These are phyloP conservation scores for Colletotrichum sp. DNA, from an alignment of 2,329 filamentous ascomycete genomes.

Conservation along the genomic window DNA sequence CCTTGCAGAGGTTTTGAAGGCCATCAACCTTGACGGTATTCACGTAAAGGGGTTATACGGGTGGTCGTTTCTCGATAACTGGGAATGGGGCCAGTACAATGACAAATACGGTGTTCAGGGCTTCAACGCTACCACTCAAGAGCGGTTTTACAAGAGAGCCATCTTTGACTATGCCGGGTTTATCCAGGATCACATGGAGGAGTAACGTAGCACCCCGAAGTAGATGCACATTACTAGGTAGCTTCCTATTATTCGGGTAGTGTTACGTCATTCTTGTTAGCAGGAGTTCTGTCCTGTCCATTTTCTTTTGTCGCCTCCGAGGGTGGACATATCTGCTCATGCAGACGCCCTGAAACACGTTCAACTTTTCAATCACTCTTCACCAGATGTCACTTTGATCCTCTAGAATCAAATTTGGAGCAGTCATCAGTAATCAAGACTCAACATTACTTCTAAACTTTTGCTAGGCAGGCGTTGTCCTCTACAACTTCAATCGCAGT, in stretches of 20 bases:
- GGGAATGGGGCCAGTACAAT: constrained; percentile 38
- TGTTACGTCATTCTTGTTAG: neutral
- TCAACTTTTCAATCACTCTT: accelerated
- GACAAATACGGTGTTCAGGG: constrained; percentile 60
- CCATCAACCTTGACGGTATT: constrained; percentile 61
- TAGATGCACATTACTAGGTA: accelerated
- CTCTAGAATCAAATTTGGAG: neutral
- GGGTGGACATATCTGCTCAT: neutral
- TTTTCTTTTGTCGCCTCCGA: neutral
- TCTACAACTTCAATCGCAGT: too few species aligned
- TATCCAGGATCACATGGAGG: neutral
- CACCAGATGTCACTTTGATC: neutral
- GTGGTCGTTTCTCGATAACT: constrained; percentile 60
- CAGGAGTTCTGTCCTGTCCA: neutral
- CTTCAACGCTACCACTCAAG: constrained; percentile 57
- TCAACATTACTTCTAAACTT: neutral
- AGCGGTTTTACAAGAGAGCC: constrained; percentile 59
- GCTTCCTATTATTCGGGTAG: accelerated
- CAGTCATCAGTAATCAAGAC: neutral
- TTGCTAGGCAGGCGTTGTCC: too few species aligned
- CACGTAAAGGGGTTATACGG: constrained; percentile 58
- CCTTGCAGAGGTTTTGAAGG: constrained; percentile 55
- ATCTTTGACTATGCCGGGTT: constrained; percentile 64
- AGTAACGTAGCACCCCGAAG: neutral
- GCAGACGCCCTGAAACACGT: accelerated